Evolutionary conservation across 2,329 filamentous ascomycete genomes (phyloP).

Genomic region (Plectosphaerella sp.): DNA sequence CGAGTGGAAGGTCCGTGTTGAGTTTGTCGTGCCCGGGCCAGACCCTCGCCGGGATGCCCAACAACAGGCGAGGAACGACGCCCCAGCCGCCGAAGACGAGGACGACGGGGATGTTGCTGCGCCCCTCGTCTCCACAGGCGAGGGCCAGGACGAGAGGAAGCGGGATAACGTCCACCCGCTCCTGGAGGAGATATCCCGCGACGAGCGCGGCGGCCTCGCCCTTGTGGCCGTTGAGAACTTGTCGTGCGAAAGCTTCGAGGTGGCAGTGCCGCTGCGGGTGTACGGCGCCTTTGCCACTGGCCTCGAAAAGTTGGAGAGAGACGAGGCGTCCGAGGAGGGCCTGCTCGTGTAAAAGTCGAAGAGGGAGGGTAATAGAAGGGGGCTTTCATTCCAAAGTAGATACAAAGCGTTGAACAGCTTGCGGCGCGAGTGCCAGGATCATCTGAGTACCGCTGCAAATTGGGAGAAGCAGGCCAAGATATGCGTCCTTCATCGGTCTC

Average conservation of each 20-base stretch:
- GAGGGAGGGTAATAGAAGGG: too few species aligned
- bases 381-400: too few species aligned
- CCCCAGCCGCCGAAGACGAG: constrained; percentile 10
- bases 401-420: too few species aligned
- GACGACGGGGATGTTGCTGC: constrained; percentile 9
- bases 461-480: too few species aligned
- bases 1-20: constrained; percentile 84
- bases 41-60: constrained; percentile 4
- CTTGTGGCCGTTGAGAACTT: constrained; percentile 74
- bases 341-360: constrained; percentile 26
- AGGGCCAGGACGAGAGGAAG: constrained; percentile 11
- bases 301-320: constrained; percentile 50
- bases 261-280: constrained; percentile 77
- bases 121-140: neutral
- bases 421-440: too few species aligned
- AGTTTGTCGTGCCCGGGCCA: constrained; percentile 79
- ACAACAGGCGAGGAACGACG: neutral
- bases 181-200: constrained; percentile 74
- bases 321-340: constrained; percentile 46
- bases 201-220: constrained; percentile 71
- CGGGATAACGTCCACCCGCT: constrained; percentile 40
- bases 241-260: constrained; percentile 85
- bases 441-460: too few species aligned
- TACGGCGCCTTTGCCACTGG: constrained; percentile 62
- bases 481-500: too few species aligned